These are phyloP conservation scores for Phylloporus arenicola DNA, from an alignment of 768 basidiomycete genomes.

Conservation along the genomic window DNA sequence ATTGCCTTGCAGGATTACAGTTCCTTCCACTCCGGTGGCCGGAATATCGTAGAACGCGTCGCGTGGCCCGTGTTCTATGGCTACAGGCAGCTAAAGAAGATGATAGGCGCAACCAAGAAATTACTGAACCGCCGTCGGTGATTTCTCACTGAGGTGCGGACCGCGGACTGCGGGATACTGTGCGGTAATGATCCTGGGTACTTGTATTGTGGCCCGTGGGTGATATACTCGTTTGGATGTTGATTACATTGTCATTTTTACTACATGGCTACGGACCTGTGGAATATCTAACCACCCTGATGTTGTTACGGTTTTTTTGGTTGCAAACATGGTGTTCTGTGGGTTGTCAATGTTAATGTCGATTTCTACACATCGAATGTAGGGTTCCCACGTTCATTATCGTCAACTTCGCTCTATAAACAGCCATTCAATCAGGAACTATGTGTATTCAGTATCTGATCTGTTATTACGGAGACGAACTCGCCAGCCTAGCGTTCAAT, in stretches of 20 bases:
- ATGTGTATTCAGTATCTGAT: neutral
- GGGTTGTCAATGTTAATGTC: too few species aligned
- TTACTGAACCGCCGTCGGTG: neutral
- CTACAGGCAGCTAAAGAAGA: neutral
- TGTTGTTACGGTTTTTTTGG: neutral
- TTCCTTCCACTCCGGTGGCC: constrained; percentile 14
- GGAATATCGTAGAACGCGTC: constrained; percentile 6
- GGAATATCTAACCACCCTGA: neutral
- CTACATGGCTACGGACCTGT: neutral
- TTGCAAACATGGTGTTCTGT: neutral
- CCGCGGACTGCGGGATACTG: neutral
- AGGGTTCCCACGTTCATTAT: too few species aligned
- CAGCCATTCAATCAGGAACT: too few species aligned
- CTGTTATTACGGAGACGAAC: neutral
- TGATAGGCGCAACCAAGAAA: neutral
- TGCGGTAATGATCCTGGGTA: neutral
- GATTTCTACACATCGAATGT: too few species aligned
- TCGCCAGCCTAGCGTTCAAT: neutral
- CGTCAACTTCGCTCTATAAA: too few species aligned
- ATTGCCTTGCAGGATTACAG: constrained; percentile 43
- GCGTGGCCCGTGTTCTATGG: constrained; percentile 18
- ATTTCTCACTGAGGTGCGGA: neutral
- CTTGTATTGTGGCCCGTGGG: neutral
- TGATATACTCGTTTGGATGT: neutral
- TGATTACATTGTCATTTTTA: neutral